phyloP scores from a whole-genome alignment of 805 yeast species.

The Vanderwaltozyma verrucispora region DNA sequence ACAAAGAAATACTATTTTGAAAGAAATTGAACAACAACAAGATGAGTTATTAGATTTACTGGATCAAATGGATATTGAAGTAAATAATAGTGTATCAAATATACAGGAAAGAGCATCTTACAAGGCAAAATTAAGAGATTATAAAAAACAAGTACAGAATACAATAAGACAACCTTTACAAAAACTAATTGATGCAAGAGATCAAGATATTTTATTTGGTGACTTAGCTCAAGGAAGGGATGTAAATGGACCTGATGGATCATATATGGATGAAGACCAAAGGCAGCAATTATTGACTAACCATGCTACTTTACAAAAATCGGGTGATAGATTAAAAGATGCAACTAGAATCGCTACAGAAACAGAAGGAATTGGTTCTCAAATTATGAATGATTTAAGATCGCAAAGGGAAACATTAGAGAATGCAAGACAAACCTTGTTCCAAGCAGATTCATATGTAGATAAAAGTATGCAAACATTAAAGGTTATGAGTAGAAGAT shows the following conservation, averaged over 20 bases:
- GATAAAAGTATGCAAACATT: constrained; percentile 82
- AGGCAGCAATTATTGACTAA: constrained; percentile 71
- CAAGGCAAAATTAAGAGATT: constrained; percentile 69
- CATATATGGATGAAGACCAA: constrained; percentile 44
- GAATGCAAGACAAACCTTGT: constrained; percentile 75
- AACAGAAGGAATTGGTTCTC: constrained; percentile 86
- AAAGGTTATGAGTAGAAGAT: constrained; percentile 82
- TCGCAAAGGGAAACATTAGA: constrained; percentile 89
- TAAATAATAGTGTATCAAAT: constrained; percentile 50
- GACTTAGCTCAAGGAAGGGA: constrained; percentile 21
- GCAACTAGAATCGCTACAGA: constrained; percentile 86
- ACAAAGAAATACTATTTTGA: constrained; percentile 17
- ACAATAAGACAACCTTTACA: constrained; percentile 47
- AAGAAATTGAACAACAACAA: constrained; percentile 23
- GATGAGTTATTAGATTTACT: constrained; percentile 44
- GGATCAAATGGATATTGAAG: constrained; percentile 83
- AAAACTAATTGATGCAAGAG: constrained; percentile 55
- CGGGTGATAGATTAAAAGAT: constrained; percentile 75
- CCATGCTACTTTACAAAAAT: constrained; percentile 70
- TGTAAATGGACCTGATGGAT: not conserved
- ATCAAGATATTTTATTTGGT: constrained; percentile 66
- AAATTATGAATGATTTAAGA: constrained; percentile 76
- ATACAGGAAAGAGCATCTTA: constrained; percentile 43
- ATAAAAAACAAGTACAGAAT: constrained; percentile 47
- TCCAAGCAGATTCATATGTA: constrained; percentile 87